Evolutionary conservation across 108 stramenopile genomes (phyloP).

Genomic region (Bacterosira constricta): DNA sequence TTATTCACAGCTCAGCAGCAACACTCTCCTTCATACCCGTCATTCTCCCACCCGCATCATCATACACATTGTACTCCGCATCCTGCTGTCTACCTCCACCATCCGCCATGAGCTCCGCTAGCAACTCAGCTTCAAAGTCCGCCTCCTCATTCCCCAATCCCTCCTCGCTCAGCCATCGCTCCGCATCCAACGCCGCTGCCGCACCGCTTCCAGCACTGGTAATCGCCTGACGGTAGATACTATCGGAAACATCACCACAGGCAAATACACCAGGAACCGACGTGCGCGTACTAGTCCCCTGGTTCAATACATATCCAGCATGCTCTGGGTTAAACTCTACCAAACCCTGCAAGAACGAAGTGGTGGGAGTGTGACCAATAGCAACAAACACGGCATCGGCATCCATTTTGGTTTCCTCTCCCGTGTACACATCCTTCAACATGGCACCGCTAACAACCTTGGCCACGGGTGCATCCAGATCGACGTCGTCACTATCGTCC

Average conservation of each 20-base stretch:
- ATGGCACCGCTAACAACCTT: conserved; percentile 78
- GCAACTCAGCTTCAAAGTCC: conserved; percentile 83
- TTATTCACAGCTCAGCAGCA: conserved; percentile 61
- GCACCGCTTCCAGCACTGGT: conserved; percentile 95
- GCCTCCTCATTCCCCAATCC: conserved; percentile 88
- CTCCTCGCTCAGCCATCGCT: conserved; percentile 91
- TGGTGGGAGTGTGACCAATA: conserved; percentile 94
- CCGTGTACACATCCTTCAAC: conserved; percentile 65
- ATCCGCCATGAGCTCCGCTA: conserved; percentile 78
- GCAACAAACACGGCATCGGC: conserved; percentile 93
- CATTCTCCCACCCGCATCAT: conserved; percentile 78
- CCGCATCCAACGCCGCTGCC: conserved; percentile 94
- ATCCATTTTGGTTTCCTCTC: conserved; percentile 54
- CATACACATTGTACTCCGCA: conserved; percentile 80
- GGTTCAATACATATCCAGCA: conserved; percentile 79
- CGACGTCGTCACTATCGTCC: conserved; percentile 57
- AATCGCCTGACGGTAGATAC: conserved; percentile 94
- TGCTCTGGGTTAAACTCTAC: conserved; percentile 86
- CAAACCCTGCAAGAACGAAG: conserved; percentile 77
- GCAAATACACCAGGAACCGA: conserved; percentile 94
- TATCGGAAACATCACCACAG: conserved; percentile 94
- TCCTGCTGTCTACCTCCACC: conserved; percentile 16
- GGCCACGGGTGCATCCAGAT: conserved; percentile 57
- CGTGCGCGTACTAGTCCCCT: conserved; percentile 70
- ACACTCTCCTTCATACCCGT: conserved; percentile 79